Evolutionary conservation across 805 yeast species (phyloP).

Genomic region (Kodamaea neixiangensis): DNA sequence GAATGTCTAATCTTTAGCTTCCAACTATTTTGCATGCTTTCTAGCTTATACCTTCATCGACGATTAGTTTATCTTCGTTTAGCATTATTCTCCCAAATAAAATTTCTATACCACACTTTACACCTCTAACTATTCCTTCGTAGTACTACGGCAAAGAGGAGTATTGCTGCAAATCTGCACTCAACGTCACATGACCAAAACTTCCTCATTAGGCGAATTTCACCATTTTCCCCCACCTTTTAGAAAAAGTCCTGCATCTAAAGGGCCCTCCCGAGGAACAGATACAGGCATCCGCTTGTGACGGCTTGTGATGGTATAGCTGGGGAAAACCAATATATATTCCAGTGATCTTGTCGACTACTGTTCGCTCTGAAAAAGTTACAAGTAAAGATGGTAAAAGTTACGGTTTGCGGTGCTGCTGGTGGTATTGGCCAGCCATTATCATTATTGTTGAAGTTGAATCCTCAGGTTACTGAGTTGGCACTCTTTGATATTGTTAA

Average conservation of each 20-base stretch:
- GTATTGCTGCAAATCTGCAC: too few relatives aligned
- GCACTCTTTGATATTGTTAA: constrained; percentile 46
- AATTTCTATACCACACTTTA: too few relatives aligned
- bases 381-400: constrained; percentile 36
- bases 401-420: constrained; percentile 51
- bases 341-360: neutral
- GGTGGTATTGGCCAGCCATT: constrained; percentile 53
- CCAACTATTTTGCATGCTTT: neutral
- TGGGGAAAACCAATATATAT: neutral
- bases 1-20: constrained; percentile 2
- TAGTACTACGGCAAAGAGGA: too few relatives aligned
- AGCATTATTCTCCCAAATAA: too few relatives aligned
- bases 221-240: neutral
- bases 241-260: too few relatives aligned
- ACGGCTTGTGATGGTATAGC: neutral
- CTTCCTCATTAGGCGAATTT: neutral
- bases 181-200: neutral
- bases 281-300: neutral
- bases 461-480: constrained; percentile 39
- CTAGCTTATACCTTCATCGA: neutral
- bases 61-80: neutral
- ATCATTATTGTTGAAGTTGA: constrained; percentile 43
- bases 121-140: too few relatives aligned
- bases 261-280: neutral
- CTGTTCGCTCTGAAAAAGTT: neutral